Base-by-base conservation (phyloP, 1,284 basidiomycete species). In the Kalmanozyma brasiliensis region DNA sequence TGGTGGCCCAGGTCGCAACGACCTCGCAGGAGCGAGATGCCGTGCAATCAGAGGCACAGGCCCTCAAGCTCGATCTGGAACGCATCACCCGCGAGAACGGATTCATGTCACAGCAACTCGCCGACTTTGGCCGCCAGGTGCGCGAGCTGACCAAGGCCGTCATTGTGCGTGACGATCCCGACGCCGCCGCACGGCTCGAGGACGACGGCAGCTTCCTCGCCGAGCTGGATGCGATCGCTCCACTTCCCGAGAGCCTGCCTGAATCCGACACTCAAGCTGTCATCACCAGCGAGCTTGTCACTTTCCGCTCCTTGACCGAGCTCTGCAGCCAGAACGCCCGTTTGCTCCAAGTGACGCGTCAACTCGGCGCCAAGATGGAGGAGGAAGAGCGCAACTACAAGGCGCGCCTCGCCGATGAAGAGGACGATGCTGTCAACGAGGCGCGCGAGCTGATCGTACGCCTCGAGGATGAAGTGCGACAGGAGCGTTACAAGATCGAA, bases 261-360 rank as follows among this genome's bases (percentile, higher is more conserved):
- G 60, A 65, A 24, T 58, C 65, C 8, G 77, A 78, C 44, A 77
- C 78, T 32, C 76, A 80, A 66, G 85, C 85, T 0, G 88, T 98
- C 67, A 95, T 98, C 82, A 91, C 92, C 20, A 91, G 91, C 78
- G 87, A 94, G 74, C 88, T 98, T 13, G 91, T 98, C 42, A 87
- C 93, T 23, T 98, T 94, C 88, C 86, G 86, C 42, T 91, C 89
- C 1, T 88, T 98, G 44, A 86, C 88, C 11, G 86, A 87, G 19
- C 84, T 99, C 24, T 93, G 96, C 76, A 87, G 89, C 45, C 93
- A 96, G 84, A 98, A 98, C 82, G 89, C 91, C 83, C 90, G 91
- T 72, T 85, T 98, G 9, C 85, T 98, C 29, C 89, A 87, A 78
- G 89, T 96, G 62, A 89, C 91, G 8, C 87, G 94, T 20, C 90